phyloP scores from a whole-genome alignment of 1,284 basidiomycete species.

The Cryptococcus hybrid region DNA sequence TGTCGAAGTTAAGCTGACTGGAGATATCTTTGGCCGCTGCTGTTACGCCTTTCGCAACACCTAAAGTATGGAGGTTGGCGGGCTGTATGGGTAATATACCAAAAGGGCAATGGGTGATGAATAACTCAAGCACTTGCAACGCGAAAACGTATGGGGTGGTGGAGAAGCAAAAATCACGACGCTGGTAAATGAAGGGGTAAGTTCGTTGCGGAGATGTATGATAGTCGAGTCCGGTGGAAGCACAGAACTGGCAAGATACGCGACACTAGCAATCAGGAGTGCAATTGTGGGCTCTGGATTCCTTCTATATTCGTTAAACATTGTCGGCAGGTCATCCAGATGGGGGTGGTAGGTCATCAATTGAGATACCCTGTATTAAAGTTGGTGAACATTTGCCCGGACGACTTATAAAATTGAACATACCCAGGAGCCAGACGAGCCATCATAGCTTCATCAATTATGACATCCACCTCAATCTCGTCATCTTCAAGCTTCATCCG shows the following conservation, averaged over 20 bases:
- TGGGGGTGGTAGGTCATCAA: conserved; percentile 41
- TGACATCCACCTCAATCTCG: conserved; percentile 27
- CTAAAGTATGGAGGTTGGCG: conserved; percentile 24
- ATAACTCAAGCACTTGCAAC: conserved; percentile 37
- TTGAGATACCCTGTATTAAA: conserved; percentile 20
- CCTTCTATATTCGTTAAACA: conserved; percentile 18
- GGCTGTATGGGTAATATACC: conserved; percentile 36
- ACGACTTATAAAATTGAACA: neutral
- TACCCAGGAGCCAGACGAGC: conserved; percentile 28
- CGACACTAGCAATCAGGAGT: conserved; percentile 25
- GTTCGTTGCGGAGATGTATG: conserved; percentile 15
- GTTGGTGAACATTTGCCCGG: too few species aligned
- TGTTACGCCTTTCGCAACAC: conserved; percentile 23
- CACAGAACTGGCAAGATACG: conserved; percentile 31
- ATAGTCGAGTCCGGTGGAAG: conserved; percentile 16
- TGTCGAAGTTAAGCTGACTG: conserved; percentile 17
- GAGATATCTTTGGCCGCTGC: conserved; percentile 16
- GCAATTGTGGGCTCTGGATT: conserved; percentile 10
- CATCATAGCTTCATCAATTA: conserved; percentile 24
- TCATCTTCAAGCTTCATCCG: conserved; percentile 15
- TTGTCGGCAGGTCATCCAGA: conserved; percentile 27
- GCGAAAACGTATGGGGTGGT: conserved; percentile 28
- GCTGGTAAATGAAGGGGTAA: conserved; percentile 18
- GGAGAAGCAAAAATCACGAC: conserved; percentile 30
- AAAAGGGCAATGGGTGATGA: conserved; percentile 34